These are phyloP conservation scores for Lactarius quietus DNA, from an alignment of 768 basidiomycete species.

Conservation along the genomic window DNA sequence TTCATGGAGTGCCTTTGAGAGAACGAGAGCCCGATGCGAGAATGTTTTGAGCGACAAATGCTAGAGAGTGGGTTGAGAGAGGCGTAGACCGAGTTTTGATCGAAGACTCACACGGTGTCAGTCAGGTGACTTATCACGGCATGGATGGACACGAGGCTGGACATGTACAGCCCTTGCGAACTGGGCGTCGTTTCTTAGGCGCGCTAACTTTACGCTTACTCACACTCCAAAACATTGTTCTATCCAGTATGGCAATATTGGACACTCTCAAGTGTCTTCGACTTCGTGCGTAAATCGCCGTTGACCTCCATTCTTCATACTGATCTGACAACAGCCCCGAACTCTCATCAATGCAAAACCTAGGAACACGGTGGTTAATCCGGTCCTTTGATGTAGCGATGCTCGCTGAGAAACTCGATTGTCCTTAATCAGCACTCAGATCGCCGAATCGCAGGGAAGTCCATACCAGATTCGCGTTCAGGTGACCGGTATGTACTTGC, in stretches of 20 bases:
- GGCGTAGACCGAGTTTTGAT: no score
- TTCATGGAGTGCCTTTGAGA: background rate
- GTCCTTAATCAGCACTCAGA: background rate
- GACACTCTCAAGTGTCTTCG: background rate
- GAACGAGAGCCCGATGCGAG: conserved; percentile 10
- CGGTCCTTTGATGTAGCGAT: background rate
- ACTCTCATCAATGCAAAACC: background rate
- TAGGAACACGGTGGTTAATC: background rate
- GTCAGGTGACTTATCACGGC: no score
- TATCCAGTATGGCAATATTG: background rate
- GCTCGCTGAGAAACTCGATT: background rate
- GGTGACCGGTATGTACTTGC: background rate
- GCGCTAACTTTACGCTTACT: background rate
- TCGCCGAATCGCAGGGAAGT: background rate
- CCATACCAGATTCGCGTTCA: background rate
- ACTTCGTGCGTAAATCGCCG: background rate
- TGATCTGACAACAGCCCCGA: background rate
- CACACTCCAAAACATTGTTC: background rate
- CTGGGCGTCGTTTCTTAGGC: background rate
- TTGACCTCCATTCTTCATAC: background rate
- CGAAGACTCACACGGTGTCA: no score
- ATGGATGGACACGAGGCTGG: no score
- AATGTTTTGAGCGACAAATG: conserved; percentile 1
- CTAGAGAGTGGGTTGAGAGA: no score
- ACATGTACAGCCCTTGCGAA: no score